These are phyloP conservation scores for Suillus paluster DNA, from an alignment of 768 basidiomycete genomes.

Conservation along the genomic window DNA sequence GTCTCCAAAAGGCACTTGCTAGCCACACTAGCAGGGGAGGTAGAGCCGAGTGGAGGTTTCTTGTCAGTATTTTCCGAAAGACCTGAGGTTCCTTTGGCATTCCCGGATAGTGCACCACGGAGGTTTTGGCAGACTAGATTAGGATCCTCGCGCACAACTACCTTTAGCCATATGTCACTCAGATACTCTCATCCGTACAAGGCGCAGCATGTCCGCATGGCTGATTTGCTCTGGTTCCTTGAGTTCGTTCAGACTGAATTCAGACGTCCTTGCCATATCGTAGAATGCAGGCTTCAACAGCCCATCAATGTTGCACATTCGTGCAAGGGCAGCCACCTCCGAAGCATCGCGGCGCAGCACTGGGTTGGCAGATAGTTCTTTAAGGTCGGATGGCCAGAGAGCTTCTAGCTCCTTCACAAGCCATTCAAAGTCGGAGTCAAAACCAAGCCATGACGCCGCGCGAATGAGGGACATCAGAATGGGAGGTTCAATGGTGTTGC, in stretches of 20 bases:
- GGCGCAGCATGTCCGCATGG: background rate
- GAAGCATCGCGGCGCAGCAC: conserved; percentile 26
- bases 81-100: background rate
- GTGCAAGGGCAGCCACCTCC: conserved; percentile 37
- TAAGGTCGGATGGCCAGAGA: conserved; percentile 34
- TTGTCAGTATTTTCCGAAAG: background rate
- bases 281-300: conserved; percentile 44
- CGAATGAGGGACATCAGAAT: conserved; percentile 39
- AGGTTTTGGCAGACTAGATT: background rate
- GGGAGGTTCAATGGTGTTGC: conserved; percentile 30
- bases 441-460: conserved; percentile 38
- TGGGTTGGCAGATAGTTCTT: conserved; percentile 9
- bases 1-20: background rate
- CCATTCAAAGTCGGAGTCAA: conserved; percentile 32
- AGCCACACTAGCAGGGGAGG: conserved; percentile 18
- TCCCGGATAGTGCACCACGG: background rate
- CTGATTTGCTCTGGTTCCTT: background rate
- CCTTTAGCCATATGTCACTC: conserved; percentile 1
- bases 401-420: conserved; percentile 32
- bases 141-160: background rate
- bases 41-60: conserved; percentile 4
- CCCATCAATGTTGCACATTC: conserved; percentile 25
- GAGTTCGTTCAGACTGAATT: background rate
- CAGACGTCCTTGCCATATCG: conserved; percentile 32
- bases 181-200: conserved; percentile 4